Conservation (phyloP, 1,284 basidiomycete species). For the Irpex lacteus region DNA sequence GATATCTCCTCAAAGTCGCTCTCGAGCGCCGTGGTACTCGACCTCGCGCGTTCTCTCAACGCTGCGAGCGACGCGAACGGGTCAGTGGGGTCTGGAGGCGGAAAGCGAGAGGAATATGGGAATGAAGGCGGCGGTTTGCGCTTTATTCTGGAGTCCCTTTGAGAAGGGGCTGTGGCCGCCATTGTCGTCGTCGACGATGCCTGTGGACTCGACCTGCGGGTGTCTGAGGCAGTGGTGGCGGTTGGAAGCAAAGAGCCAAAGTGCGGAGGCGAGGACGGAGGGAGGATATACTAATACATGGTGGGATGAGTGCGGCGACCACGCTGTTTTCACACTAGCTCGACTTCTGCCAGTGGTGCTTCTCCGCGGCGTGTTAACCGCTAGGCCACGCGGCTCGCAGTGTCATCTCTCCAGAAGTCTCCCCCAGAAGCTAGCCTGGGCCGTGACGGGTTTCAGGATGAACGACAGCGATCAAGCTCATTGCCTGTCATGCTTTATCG, state of each 20-base stretch:
- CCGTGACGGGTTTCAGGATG: not conserved
- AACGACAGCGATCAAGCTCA: not conserved
- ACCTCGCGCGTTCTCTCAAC: slow-evolving; percentile 37
- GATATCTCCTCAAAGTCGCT: slow-evolving; percentile 6
- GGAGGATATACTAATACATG: not conserved
- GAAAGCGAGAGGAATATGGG: slow-evolving; percentile 43
- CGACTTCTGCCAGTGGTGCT: not conserved
- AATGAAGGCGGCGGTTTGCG: slow-evolving; percentile 48
- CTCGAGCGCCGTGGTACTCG: slow-evolving; percentile 25
- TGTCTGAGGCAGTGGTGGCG: not conserved
- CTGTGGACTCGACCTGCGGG: not conserved
- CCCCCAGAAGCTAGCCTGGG: too few species aligned
- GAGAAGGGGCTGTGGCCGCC: not conserved
- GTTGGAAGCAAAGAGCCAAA: not conserved
- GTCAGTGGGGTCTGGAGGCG: slow-evolving; percentile 49
- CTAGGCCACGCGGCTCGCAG: not conserved
- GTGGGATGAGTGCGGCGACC: not conserved
- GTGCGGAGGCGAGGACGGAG: not conserved
- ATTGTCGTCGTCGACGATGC: not conserved
- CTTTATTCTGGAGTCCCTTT: slow-evolving; percentile 27
- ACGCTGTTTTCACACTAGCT: not conserved
- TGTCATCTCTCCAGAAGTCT: not conserved
- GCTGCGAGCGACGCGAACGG: slow-evolving; percentile 54
- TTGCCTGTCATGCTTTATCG: not conserved
- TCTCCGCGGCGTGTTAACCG: not conserved